phyloP scores from a whole-genome alignment of 2,329 filamentous ascomycete species.

The Sordariomycetes sp. region DNA sequence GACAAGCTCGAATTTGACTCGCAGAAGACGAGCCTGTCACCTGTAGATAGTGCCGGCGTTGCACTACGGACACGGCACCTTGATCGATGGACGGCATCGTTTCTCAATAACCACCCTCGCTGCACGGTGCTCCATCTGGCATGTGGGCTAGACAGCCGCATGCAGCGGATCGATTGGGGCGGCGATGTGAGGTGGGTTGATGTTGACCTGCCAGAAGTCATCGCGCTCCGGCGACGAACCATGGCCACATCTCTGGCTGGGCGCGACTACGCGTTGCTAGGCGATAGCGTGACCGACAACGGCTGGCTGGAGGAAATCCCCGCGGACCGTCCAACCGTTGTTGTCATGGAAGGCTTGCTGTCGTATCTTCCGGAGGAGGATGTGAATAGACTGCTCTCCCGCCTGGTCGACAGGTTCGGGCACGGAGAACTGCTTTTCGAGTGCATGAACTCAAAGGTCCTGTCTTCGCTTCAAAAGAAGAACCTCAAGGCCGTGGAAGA shows the following conservation, averaged over 20 bases:
- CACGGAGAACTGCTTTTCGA: no score
- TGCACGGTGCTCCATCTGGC: constrained; percentile 19
- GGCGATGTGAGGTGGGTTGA: constrained; percentile 19
- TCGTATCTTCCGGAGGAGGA: constrained; percentile 17
- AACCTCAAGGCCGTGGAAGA: no score
- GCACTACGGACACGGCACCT: no score
- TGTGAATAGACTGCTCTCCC: constrained; percentile 12
- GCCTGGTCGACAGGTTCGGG: constrained; percentile 8
- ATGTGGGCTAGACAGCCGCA: constrained; percentile 19
- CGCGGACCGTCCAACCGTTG: constrained; percentile 17
- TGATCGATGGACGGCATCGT: constrained; percentile 15
- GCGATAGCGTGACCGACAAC: constrained; percentile 13
- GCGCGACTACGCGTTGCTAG: constrained; percentile 14
- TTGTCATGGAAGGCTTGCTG: constrained; percentile 20
- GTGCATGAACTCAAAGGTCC: no score
- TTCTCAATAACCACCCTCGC: constrained; percentile 12
- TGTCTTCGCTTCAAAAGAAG: no score
- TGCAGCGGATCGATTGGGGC: constrained; percentile 12
- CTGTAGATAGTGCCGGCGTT: no score
- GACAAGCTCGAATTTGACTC: no score
- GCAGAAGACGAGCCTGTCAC: no score
- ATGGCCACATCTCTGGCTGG: constrained; percentile 10
- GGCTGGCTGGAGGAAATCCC: constrained; percentile 19
- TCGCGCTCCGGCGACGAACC: constrained; percentile 17
- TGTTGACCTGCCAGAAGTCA: constrained; percentile 21